Evolutionary conservation across 108 stramenopile species (phyloP).

Genomic region (Cyclotella kingstonii): DNA sequence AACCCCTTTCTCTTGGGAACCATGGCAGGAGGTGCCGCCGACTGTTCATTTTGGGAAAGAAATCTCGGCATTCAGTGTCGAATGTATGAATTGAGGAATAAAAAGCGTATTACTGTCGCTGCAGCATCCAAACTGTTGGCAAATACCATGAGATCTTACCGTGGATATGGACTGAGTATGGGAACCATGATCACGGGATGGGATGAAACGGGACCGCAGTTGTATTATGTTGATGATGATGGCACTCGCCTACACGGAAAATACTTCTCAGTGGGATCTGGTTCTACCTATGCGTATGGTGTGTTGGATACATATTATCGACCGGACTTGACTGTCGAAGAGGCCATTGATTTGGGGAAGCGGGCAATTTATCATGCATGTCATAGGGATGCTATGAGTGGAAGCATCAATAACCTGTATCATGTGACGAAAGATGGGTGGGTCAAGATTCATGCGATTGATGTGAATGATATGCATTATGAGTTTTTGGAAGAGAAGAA

Average conservation of each 20-base stretch:
- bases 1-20: constrained; percentile 99
- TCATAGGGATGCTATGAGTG: constrained; percentile 99
- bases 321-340: constrained; percentile 94
- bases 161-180: constrained; percentile 98
- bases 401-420: constrained; percentile 95
- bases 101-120: constrained; percentile 97
- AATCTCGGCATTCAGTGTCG: constrained; percentile 98
- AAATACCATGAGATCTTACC: constrained; percentile 95
- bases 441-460: constrained; percentile 93
- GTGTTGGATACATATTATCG: constrained; percentile 95
- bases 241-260: constrained; percentile 96
- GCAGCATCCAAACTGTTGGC: constrained; percentile 96
- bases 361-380: constrained; percentile 99
- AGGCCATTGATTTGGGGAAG: constrained; percentile 99
- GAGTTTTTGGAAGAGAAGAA: constrained; percentile 87
- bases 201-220: constrained; percentile 98
- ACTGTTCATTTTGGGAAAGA: constrained; percentile 99
- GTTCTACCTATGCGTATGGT: constrained; percentile 99
- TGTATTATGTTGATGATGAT: constrained; percentile 99
- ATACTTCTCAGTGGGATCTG: constrained; percentile 97
- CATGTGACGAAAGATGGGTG: constrained; percentile 97
- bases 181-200: constrained; percentile 99
- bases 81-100: constrained; percentile 95
- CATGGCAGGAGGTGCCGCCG: constrained; percentile 99
- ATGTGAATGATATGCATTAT: constrained; percentile 98